These are phyloP conservation scores for Fagus sylvatica DNA, from an alignment of 306 rosid species.

Conservation along the genomic window DNA sequence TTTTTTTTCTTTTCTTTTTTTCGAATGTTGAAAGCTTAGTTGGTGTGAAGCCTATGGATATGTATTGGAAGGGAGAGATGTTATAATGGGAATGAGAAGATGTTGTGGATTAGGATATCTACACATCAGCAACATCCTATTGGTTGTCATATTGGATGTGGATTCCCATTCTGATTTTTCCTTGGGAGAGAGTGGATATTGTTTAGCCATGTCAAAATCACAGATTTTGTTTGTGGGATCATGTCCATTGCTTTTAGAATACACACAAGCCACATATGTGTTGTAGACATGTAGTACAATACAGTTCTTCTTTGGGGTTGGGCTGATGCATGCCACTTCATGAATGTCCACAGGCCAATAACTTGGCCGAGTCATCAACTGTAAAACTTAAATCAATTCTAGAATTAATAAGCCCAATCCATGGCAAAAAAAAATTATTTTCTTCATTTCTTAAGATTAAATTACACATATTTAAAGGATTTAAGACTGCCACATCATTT, in stretches of 20 bases:
- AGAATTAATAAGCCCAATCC: neutral
- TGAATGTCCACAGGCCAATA: neutral
- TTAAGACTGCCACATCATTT: too few species aligned
- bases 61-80: conserved; percentile 17
- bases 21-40: neutral
- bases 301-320: neutral
- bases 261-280: conserved; percentile 42
- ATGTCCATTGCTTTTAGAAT: neutral
- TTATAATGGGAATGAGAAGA: conserved; percentile 36
- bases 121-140: conserved; percentile 69
- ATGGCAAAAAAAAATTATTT: too few species aligned
- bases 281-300: neutral
- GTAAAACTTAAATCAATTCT: neutral
- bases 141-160: conserved; percentile 48
- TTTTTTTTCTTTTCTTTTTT: conserved; percentile 10
- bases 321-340: neutral
- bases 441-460: too few species aligned
- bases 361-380: too few species aligned
- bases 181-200: conserved; percentile 7
- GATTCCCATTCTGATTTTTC: conserved; percentile 60
- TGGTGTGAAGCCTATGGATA: conserved; percentile 7
- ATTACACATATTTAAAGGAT: too few species aligned
- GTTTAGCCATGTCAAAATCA: conserved; percentile 58
- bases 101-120: conserved; percentile 80
- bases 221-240: conserved; percentile 30